Evolutionary conservation across 441 rosid species (phyloP).

Genomic region (Adansonia rubrostipa): DNA sequence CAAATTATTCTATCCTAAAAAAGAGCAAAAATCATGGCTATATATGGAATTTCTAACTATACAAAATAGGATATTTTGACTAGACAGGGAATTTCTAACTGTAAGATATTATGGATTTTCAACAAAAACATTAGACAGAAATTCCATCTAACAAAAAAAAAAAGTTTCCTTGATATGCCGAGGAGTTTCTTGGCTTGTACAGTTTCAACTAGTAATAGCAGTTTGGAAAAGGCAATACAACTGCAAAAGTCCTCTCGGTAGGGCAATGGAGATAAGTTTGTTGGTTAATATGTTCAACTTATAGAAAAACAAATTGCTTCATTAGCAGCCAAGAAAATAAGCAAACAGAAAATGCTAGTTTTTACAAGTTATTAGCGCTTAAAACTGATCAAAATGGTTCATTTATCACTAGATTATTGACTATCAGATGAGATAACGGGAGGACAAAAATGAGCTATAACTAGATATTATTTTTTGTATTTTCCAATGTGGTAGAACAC

Average conservation of each 20-base stretch:
- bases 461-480: not conserved
- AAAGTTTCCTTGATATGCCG: not conserved
- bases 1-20: too few species aligned
- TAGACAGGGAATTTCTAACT: too few species aligned
- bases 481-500: not conserved
- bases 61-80: too few species aligned
- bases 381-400: conserved; percentile 7
- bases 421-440: conserved; percentile 3
- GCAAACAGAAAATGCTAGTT: not conserved
- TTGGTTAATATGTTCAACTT: not conserved
- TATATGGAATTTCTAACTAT: too few species aligned
- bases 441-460: not conserved
- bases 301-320: not conserved
- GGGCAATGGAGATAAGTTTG: not conserved
- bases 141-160: not conserved
- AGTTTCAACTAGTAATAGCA: conserved; percentile 12
- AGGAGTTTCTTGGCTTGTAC: not conserved
- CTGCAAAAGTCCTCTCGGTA: conserved; percentile 6
- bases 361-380: not conserved
- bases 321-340: conserved; percentile 16
- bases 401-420: conserved; percentile 1
- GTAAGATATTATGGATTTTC: too few species aligned
- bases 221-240: not conserved
- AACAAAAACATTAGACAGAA: not conserved
- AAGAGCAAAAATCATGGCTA: too few species aligned